Percentiles rank a stretch among this genome's conserved stretches.
Conservation (phyloP, 2,329 filamentous ascomycete genomes). For the Cadophora gregata region DNA sequence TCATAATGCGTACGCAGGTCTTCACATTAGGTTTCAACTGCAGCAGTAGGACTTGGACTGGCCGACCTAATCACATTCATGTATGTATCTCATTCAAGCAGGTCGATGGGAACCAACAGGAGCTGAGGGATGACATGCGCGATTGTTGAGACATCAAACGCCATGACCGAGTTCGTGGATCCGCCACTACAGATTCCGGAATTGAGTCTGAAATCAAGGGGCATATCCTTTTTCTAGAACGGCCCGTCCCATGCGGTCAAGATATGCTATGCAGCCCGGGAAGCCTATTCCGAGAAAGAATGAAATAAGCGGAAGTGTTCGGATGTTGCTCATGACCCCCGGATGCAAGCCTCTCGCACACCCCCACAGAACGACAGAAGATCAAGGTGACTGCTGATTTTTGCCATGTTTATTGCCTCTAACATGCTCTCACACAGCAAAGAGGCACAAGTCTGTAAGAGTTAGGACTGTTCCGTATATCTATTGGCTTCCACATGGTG, state of each 20-base stretch:
- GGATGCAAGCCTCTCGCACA: background rate
- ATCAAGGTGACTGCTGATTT: background rate
- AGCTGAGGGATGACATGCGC: background rate
- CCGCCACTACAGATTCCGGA: background rate
- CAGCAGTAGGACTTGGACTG: background rate
- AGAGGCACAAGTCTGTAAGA: background rate
- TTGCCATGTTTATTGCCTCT: background rate
- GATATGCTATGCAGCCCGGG: background rate
- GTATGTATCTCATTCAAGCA: background rate
- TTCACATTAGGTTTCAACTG: background rate
- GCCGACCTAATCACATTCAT: background rate
- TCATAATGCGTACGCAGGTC: background rate
- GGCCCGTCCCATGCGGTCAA: background rate
- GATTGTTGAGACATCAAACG: background rate
- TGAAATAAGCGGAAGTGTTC: background rate
- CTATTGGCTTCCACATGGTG: slow-evolving; percentile 13
- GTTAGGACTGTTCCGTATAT: background rate
- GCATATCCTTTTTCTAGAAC: background rate
- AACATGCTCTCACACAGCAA: background rate
- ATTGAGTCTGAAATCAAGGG: background rate
- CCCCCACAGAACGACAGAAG: background rate
- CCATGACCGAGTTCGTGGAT: background rate
- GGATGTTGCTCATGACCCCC: background rate
- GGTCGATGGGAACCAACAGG: background rate
- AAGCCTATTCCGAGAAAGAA: background rate